phyloP scores from a whole-genome alignment of 306 rosid genomes.

The Fagus crenata region DNA sequence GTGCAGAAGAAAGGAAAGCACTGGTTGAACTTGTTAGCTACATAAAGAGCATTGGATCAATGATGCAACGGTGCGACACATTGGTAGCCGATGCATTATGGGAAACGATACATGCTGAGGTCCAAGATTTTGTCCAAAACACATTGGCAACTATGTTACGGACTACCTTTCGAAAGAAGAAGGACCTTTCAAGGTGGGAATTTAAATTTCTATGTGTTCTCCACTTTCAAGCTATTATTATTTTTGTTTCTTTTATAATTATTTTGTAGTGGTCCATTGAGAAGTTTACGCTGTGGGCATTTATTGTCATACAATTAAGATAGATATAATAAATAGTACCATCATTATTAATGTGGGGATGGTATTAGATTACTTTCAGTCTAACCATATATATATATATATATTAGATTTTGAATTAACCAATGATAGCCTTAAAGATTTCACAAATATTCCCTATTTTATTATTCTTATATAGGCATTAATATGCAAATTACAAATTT shows the following conservation, averaged over 20 bases:
- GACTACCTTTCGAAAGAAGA: conserved; percentile 95
- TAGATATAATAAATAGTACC: too few species aligned
- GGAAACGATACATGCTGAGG: conserved; percentile 98
- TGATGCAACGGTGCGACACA: conserved; percentile 93
- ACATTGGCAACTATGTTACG: conserved; percentile 87
- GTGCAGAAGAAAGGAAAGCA: conserved; percentile 83
- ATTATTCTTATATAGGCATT: too few species aligned
- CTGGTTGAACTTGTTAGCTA: conserved; percentile 90
- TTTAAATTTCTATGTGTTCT: conserved; percentile 21
- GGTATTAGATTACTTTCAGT: too few species aligned
- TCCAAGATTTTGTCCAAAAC: conserved; percentile 98
- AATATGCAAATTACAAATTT: too few species aligned
- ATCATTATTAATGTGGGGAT: too few species aligned
- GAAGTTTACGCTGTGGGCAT: background rate
- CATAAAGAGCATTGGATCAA: conserved; percentile 93
- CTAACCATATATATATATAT: too few species aligned
- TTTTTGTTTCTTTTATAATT: conserved; percentile 9
- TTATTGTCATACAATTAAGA: too few species aligned
- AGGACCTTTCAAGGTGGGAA: conserved; percentile 87
- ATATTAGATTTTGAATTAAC: too few species aligned
- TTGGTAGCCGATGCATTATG: conserved; percentile 97
- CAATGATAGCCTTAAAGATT: too few species aligned
- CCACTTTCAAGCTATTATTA: background rate
- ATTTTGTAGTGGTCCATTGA: conserved; percentile 4
- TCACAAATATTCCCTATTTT: too few species aligned